A percentile compares a stretch with the other conserved stretches of the same genome.
Conservation (phyloP, 139 green algal species). For the Closterium sp. region DNA sequence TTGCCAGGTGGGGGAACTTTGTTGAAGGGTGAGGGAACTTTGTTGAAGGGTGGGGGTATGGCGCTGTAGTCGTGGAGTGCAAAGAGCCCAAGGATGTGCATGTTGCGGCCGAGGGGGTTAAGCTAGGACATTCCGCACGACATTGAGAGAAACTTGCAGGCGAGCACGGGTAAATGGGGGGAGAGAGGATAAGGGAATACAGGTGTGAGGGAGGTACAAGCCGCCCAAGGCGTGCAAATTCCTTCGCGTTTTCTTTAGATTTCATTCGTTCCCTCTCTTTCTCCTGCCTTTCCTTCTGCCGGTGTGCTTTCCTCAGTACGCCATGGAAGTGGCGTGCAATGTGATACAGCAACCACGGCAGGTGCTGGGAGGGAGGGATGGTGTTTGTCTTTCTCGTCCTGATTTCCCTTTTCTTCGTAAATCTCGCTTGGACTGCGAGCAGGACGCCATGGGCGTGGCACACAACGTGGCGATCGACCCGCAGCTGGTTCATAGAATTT, state of each 20-base stretch:
- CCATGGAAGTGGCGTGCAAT: constrained; percentile 97
- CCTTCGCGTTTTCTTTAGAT: too few relatives aligned
- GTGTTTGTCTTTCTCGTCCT: too few relatives aligned
- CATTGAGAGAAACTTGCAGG: constrained; percentile 63
- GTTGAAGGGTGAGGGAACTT: not conserved
- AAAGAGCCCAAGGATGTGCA: too few relatives aligned
- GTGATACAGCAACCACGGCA: constrained; percentile 85
- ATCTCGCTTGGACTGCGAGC: constrained; percentile 25
- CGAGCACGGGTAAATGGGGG: not conserved
- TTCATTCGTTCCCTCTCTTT: too few relatives aligned
- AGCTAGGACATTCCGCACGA: constrained; percentile 91
- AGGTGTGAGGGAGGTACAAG: too few relatives aligned
- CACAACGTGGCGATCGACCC: constrained; percentile 93
- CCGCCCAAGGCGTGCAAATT: too few relatives aligned
- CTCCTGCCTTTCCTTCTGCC: too few relatives aligned
- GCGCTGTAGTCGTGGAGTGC: too few relatives aligned
- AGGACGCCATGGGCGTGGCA: constrained; percentile 97
- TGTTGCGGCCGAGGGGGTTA: constrained; percentile 40
- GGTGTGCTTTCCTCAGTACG: constrained; percentile 73
- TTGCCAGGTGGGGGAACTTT: too few relatives aligned
- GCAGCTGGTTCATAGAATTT: constrained; percentile 83
- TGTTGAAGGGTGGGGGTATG: not conserved
- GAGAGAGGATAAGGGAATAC: not conserved
- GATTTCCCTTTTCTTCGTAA: not conserved
- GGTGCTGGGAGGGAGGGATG: too few relatives aligned